Percentiles rank a stretch among this genome's conserved stretches.
phyloP scores from a whole-genome alignment of 1,284 basidiomycete genomes.

The Puccinia novopanici region DNA sequence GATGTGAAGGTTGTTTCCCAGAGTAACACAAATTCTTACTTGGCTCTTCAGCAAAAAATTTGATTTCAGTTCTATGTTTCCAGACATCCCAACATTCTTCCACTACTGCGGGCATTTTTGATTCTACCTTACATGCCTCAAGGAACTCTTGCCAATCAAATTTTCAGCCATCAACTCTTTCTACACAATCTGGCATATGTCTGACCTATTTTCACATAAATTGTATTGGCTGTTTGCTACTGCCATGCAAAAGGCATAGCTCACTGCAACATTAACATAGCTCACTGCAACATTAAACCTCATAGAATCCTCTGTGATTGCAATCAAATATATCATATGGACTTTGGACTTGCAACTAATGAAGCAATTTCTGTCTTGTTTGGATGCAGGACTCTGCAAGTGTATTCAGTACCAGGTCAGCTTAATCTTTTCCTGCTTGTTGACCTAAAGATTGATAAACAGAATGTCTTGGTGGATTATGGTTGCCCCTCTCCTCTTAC shows the following conservation, averaged over 20 bases:
- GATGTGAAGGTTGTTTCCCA: constrained; percentile 85
- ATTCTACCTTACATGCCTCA: constrained; percentile 73
- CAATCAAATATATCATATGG: constrained; percentile 80
- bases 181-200: constrained; percentile 76
- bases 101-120: constrained; percentile 74
- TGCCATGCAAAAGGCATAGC: constrained; percentile 67
- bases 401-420: constrained; percentile 89
- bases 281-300: constrained; percentile 95
- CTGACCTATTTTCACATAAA: constrained; percentile 82
- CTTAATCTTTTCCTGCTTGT: not conserved
- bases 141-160: constrained; percentile 69
- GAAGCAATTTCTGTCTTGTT: constrained; percentile 85
- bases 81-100: constrained; percentile 77
- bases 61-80: constrained; percentile 68
- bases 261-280: too few relatives aligned
- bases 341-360: constrained; percentile 94
- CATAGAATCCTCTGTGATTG: constrained; percentile 89
- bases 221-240: constrained; percentile 89
- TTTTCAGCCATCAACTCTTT: constrained; percentile 64
- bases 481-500: constrained; percentile 67
- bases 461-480: constrained; percentile 89
- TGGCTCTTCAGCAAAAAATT: constrained; percentile 79
- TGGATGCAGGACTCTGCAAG: constrained; percentile 89
- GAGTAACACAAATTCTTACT: constrained; percentile 66
- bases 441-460: too few relatives aligned